Base-by-base conservation (phyloP, 305 asterid genomes). In the Andrographis paniculata region DNA sequence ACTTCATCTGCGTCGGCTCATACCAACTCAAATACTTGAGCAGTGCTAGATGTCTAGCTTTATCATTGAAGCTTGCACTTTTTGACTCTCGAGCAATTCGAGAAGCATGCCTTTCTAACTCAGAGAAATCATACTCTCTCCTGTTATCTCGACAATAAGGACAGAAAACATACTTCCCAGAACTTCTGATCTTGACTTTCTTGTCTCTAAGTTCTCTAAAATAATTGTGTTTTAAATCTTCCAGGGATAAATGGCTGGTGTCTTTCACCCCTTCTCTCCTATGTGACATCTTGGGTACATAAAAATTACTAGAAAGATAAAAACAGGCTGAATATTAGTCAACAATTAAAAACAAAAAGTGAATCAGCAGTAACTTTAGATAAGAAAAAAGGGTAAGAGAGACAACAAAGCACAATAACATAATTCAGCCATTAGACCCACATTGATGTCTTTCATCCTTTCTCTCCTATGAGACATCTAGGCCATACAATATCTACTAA, bases 21-120 rank as follows among this genome's bases (percentile, higher is more conserved):
- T 58, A 71, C 50, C 82, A 48, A 46, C 64, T 72, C 75, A 84
- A 69, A 64, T 78, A 84, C 63, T 67, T 74, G 8, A 68, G 72
- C 60, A 87, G 58, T 27, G 79, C 96, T 51, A 68, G 55, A 60
- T 87, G 96, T 62, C 61, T 78, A 45, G 87, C 96, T 67, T 55
- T 75, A 20, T 76, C 87, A 50, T 67, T 53, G 19, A 71, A 61
- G 55, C 69, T 74, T 4, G 89, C 78, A 75, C 83, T 74, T 61
- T 48, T 80, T 41, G 91, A 80, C 33, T 80, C 81, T 50, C 46
- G 58, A 50, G 72, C 74, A 48, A 87, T 74, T 58, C 91, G 79
- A 60, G 73, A 73, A 42, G 94, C 66, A 61, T 87, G 96, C 37
- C 74, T 58, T 56, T 63, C 71, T 56, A 87, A 79, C 63, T 78